Base-by-base conservation (phyloP, 345 rosid species). In the Eucalyptus marginata region DNA sequence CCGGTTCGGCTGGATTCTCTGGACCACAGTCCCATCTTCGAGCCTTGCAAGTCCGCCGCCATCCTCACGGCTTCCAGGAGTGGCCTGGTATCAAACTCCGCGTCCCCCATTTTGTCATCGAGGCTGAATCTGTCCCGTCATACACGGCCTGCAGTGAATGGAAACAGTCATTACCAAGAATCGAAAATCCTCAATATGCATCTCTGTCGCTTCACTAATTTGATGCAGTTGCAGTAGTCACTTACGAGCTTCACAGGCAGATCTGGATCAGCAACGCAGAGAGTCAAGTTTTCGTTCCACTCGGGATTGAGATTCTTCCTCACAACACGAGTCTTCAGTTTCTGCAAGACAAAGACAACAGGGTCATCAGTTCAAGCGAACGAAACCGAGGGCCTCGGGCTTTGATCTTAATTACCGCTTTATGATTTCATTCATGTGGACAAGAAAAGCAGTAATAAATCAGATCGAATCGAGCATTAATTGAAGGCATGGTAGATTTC, bases 91-190 rank as follows among this genome's bases (percentile, higher is more conserved):
- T 92, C 92, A 89, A 97, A 92, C 90, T 95, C 99, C 5, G 99
- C 98, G 27, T 94, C 95, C 44, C 98, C 99, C 99, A 96, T 96
- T 90, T 93, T 95, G 90, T 97, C 99, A 81, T 97, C 99, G 44
- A 89, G 92, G 31, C 93, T 93, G 91, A 96, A 93, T 13, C 89
- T 43, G 86, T 96, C 99, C 89, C 90, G 89, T 97, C 98, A 36
- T 96, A 96, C 52, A 96, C 98, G n/a, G 87, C 64, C 98, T 96
- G 95, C 87, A 85, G 68, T 64, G 33, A 54, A 25, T 13, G 5
- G 54, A 43, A 46, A 83, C 36, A 64, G 36, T 88, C 52, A 29
- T 25, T 79, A 49, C 49, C 5, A 59, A 13, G 18, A 76, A 10
- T 20, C 2, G 12, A 9, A 31, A 33, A 33, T 8, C 43, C 8